Evolutionary conservation across 1,284 basidiomycete species (phyloP).

Genomic region (Farysia itapuensis): DNA sequence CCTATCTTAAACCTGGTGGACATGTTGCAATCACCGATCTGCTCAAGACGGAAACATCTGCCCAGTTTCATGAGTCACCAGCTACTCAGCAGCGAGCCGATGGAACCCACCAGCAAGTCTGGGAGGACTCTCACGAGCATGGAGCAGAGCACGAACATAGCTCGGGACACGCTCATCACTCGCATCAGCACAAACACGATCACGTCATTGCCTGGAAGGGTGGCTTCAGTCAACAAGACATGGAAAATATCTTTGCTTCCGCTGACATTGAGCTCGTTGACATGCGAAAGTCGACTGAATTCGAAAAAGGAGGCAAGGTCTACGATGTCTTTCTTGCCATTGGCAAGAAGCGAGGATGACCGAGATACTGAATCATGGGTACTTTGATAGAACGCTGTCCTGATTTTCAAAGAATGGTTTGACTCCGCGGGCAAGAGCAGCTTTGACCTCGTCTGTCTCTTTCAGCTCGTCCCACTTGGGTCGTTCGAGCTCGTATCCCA

Average conservation of each 20-base stretch:
- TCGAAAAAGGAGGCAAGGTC: conserved; percentile 17
- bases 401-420: conserved; percentile 29
- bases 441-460: conserved; percentile 22
- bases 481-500: conserved; percentile 39
- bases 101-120: conserved; percentile 13
- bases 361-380: conserved; percentile 7
- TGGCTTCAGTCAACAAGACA: conserved; percentile 21
- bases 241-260: conserved; percentile 21
- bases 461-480: conserved; percentile 37
- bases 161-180: conserved; percentile 2
- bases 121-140: conserved; percentile 7
- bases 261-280: conserved; percentile 22
- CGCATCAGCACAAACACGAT: background rate
- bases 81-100: conserved; percentile 6
- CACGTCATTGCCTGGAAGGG: conserved; percentile 37
- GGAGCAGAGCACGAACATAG: background rate
- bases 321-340: conserved; percentile 34
- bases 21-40: conserved; percentile 27
- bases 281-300: conserved; percentile 23
- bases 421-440: conserved; percentile 14
- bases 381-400: conserved; percentile 20
- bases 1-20: conserved; percentile 24
- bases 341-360: conserved; percentile 5
- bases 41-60: conserved; percentile 12
- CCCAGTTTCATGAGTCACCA: conserved; percentile 10